Evolutionary conservation across 306 rosid species (phyloP).

Genomic region (Quercus aquifolioides): DNA sequence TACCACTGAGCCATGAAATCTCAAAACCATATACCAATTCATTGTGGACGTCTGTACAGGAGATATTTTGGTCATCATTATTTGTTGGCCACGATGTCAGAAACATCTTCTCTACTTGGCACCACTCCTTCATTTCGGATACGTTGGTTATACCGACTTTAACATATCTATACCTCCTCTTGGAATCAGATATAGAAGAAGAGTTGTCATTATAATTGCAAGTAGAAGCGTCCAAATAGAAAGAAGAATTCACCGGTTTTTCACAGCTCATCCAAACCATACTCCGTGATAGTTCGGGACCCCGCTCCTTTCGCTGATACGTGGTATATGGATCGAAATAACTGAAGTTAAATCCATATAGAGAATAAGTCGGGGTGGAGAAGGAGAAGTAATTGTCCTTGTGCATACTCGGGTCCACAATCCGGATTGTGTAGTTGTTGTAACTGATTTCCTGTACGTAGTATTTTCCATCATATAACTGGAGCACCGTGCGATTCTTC

Average conservation of each 20-base stretch:
- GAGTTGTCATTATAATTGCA: neutral
- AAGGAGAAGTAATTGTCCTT: constrained; percentile 6
- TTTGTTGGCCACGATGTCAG: neutral
- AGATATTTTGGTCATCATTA: neutral
- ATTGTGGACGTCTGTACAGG: neutral
- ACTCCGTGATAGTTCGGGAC: neutral
- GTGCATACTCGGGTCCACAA: neutral
- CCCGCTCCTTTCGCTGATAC: no score
- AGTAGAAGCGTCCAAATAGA: neutral
- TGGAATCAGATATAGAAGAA: neutral
- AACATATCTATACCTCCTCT: neutral
- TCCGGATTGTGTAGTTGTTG: constrained; percentile 16
- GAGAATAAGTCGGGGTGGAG: constrained; percentile 1
- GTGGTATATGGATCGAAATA: no score
- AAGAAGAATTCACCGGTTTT: neutral
- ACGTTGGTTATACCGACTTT: rapidly evolving
- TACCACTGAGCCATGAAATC: neutral
- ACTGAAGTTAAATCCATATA: neutral
- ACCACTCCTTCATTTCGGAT: neutral
- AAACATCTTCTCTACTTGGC: neutral
- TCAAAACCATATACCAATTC: neutral
- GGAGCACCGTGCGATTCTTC: no score
- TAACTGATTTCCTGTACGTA: constrained; percentile 32
- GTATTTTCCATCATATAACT: no score
- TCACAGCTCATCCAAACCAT: neutral